Percentiles rank a stretch among this genome's conserved stretches.
Conservation (phyloP, 2,329 filamentous ascomycete species). For the Pyrenochaeta sp. region DNA sequence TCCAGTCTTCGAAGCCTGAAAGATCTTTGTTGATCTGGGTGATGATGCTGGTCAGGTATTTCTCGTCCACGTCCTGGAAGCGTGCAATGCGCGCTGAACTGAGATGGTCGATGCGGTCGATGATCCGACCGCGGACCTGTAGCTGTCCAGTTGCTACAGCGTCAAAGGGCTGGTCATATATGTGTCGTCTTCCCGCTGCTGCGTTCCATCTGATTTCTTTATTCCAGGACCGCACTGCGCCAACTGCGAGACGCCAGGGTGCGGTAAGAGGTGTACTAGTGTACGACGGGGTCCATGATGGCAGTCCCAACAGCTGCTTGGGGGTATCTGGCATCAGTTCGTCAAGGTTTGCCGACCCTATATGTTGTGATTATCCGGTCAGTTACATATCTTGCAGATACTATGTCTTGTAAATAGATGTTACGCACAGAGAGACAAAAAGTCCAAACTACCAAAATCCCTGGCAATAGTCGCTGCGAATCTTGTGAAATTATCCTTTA, state of each 20-base stretch:
- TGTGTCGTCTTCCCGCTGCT: constrained; percentile 12
- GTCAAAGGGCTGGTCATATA: not conserved
- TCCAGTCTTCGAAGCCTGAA: constrained; percentile 9
- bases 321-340: constrained; percentile 23
- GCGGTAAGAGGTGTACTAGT: constrained; percentile 19
- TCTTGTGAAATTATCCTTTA: constrained; percentile 15
- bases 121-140: constrained; percentile 16
- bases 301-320: constrained; percentile 33
- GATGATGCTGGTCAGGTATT: constrained; percentile 9
- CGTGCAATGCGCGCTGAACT: constrained; percentile 8
- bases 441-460: constrained; percentile 17
- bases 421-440: constrained; percentile 15
- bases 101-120: constrained; percentile 16
- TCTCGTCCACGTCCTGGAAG: constrained; percentile 8
- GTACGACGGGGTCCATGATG: constrained; percentile 48
- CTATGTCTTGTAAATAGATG: too few species aligned
- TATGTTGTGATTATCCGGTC: too few species aligned
- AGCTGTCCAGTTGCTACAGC: constrained; percentile 8
- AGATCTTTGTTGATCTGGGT: constrained; percentile 10
- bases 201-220: constrained; percentile 17
- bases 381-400: too few species aligned
- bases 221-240: constrained; percentile 1
- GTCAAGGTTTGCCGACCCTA: constrained; percentile 22
- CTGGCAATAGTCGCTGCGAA: constrained; percentile 16
- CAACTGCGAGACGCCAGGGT: constrained; percentile 18